phyloP scores from a whole-genome alignment of 805 yeast genomes.

The Wickerhamomyces rabaulensis region DNA sequence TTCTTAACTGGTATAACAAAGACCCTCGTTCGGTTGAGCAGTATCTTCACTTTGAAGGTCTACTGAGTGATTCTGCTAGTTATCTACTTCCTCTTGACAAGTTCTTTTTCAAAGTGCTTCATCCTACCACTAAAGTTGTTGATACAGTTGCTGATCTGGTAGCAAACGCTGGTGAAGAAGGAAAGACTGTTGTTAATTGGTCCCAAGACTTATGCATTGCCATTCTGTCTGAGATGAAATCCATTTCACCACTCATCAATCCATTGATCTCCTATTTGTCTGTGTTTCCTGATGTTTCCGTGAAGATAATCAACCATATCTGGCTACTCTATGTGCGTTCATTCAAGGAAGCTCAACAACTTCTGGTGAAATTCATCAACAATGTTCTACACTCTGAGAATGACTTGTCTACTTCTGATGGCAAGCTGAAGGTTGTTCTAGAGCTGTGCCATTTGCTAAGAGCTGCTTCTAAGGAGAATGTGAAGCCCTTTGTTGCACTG shows the following conservation, averaged over 20 bases:
- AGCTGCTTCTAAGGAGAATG: constrained; percentile 16
- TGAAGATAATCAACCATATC: constrained; percentile 23
- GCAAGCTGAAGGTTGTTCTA: constrained; percentile 13
- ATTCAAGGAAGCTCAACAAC: neutral
- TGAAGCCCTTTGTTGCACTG: constrained; percentile 12
- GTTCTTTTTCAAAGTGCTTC: constrained; percentile 11
- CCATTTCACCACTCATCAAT: neutral
- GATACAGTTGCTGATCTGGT: neutral
- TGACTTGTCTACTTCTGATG: neutral
- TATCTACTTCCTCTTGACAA: constrained; percentile 11
- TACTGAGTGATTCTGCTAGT: constrained; percentile 9
- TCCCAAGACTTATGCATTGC: constrained; percentile 7
- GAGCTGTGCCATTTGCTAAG: constrained; percentile 24
- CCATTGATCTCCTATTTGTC: constrained; percentile 10
- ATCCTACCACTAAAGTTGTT: neutral
- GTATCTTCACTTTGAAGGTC: constrained; percentile 9
- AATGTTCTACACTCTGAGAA: neutral
- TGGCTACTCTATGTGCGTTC: constrained; percentile 23
- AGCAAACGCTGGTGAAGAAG: neutral
- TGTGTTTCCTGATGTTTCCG: constrained; percentile 19
- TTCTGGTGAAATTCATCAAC: neutral
- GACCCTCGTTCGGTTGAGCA: constrained; percentile 8
- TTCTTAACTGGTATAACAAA: constrained; percentile 26
- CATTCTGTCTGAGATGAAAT: constrained; percentile 4
- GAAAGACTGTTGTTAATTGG: constrained; percentile 9